These are phyloP conservation scores for Elaeis oleifera DNA, from an alignment of 202 grass and related monocot genomes.

Conservation along the genomic window DNA sequence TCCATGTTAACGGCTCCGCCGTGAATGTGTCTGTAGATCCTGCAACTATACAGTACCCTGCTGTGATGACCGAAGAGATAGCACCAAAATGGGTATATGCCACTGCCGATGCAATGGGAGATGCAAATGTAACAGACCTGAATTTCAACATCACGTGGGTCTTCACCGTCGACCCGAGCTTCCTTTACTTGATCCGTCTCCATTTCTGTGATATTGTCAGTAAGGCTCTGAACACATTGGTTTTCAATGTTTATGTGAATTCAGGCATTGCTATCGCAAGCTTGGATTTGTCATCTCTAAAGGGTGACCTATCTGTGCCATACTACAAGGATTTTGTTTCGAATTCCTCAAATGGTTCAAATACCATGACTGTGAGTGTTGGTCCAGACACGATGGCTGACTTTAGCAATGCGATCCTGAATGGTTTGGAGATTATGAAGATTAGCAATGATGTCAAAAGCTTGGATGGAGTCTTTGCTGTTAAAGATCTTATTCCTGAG, in stretches of 20 bases:
- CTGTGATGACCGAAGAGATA: slow-evolving; percentile 31
- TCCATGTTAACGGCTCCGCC: slow-evolving; percentile 29
- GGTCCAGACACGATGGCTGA: slow-evolving; percentile 32
- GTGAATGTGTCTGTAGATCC: background rate
- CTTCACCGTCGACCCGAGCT: slow-evolving; percentile 31
- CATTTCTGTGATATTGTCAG: slow-evolving; percentile 88
- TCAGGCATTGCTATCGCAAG: slow-evolving; percentile 17
- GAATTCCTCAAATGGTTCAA: slow-evolving; percentile 49
- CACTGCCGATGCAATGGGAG: slow-evolving; percentile 36
- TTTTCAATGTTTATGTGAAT: slow-evolving; percentile 53
- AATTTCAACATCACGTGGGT: slow-evolving; percentile 66
- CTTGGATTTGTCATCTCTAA: slow-evolving; percentile 41
- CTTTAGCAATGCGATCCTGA: slow-evolving; percentile 44
- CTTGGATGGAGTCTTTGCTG: slow-evolving; percentile 18
- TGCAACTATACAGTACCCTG: slow-evolving; percentile 19
- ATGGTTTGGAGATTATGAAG: slow-evolving; percentile 86
- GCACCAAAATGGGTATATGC: slow-evolving; percentile 59
- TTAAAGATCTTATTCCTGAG: slow-evolving; percentile 21
- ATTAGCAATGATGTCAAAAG: slow-evolving; percentile 47
- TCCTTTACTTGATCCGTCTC: slow-evolving; percentile 54
- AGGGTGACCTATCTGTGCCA: slow-evolving; percentile 33
- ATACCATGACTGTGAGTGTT: slow-evolving; percentile 43
- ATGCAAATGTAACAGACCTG: slow-evolving; percentile 6
- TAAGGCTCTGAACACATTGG: slow-evolving; percentile 30
- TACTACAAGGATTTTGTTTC: slow-evolving; percentile 52